Percentiles rank a stretch among this genome's conserved stretches.
Conservation (phyloP, 345 rosid species). For the Raphanus sativus region DNA sequence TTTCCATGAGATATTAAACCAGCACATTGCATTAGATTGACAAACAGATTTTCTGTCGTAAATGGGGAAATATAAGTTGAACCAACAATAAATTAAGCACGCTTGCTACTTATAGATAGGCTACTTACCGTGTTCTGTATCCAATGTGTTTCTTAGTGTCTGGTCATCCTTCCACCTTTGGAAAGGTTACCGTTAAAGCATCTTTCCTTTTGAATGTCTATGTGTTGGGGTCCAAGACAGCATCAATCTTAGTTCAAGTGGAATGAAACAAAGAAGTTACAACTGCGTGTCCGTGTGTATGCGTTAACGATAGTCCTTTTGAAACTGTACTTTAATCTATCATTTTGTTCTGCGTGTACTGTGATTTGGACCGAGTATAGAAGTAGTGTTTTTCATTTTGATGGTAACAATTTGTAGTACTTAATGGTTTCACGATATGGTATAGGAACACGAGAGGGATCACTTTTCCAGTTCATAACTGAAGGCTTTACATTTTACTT, state of each 20-base stretch:
- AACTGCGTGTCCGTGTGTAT: no score
- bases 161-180: constrained; percentile 8
- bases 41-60: neutral
- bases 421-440: constrained; percentile 18
- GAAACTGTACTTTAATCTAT: no score
- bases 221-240: no score
- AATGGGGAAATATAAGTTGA: neutral
- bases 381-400: neutral
- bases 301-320: no score
- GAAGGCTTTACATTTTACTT: constrained; percentile 93
- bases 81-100: neutral
- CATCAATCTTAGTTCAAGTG: neutral
- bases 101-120: neutral
- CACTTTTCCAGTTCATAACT: constrained; percentile 94
- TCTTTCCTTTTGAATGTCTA: no score
- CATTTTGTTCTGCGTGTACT: no score
- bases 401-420: constrained; percentile 5
- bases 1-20: neutral
- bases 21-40: neutral
- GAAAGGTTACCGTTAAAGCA: no score
- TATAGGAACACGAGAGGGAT: constrained; percentile 92
- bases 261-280: no score
- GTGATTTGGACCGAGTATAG: neutral
- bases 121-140: neutral
- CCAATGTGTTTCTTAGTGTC: constrained; percentile 3